Percentiles rank a stretch among this genome's conserved stretches.
phyloP scores from a whole-genome alignment of 106 monocot species.

The Apostasia shenzhenica region DNA sequence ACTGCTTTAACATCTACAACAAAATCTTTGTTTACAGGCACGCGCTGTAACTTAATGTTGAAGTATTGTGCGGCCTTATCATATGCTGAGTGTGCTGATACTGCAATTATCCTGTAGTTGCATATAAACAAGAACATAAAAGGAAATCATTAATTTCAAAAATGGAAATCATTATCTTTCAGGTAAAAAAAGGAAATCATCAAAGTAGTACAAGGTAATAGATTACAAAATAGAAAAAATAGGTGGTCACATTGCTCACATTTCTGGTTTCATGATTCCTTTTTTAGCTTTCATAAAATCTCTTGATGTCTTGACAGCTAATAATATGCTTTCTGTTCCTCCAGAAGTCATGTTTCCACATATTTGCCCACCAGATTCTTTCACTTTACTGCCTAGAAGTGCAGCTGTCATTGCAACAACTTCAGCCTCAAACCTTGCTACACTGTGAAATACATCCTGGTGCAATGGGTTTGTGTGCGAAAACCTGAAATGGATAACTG shows the following conservation, averaged over 20 bases:
- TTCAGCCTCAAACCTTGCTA: conserved; percentile 78
- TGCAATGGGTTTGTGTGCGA: conserved; percentile 97
- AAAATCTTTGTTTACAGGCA: conserved; percentile 83
- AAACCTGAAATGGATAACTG: conserved; percentile 61
- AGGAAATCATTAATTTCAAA: not conserved
- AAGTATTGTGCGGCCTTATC: conserved; percentile 98
- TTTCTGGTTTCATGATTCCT: conserved; percentile 85
- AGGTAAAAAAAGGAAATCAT: not conserved
- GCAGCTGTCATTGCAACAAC: conserved; percentile 98
- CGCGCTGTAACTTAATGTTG: conserved; percentile 79
- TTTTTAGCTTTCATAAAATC: conserved; percentile 92
- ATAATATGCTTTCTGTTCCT: conserved; percentile 96
- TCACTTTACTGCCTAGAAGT: conserved; percentile 75
- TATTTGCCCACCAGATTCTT: conserved; percentile 82
- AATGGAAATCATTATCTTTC: not conserved
- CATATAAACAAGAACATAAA: conserved; percentile 3
- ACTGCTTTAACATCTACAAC: conserved; percentile 78
- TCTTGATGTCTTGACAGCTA: conserved; percentile 93
- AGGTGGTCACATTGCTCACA: conserved; percentile 33
- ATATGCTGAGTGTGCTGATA: conserved; percentile 98
- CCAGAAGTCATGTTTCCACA: conserved; percentile 99
- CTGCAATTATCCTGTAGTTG: conserved; percentile 76
- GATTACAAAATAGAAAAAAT: not conserved
- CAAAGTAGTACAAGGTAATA: not conserved
- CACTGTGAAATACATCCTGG: conserved; percentile 83